These are phyloP conservation scores for Podospora fimiseda DNA, from an alignment of 495 filamentous ascomycete species.

Conservation along the genomic window DNA sequence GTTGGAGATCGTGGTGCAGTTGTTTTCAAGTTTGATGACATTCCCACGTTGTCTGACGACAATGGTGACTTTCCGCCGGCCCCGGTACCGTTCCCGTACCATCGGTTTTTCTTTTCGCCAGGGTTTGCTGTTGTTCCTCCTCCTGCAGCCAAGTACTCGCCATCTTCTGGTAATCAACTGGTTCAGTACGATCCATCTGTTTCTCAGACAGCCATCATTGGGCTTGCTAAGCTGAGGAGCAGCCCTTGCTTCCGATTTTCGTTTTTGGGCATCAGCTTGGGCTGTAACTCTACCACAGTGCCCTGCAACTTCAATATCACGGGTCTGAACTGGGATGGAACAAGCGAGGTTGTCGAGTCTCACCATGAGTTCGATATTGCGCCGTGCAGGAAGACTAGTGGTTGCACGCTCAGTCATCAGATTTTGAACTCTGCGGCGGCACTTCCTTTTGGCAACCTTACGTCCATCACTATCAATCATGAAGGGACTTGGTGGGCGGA, in stretches of 20 bases:
- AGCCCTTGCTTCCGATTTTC: constrained; percentile 38
- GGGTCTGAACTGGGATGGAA: constrained; percentile 27
- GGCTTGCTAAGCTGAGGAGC: constrained; percentile 26
- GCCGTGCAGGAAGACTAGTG: constrained; percentile 23
- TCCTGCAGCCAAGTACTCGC: constrained; percentile 20
- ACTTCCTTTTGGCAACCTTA: constrained; percentile 30
- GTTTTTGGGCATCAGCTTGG: constrained; percentile 33
- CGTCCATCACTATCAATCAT: constrained; percentile 32
- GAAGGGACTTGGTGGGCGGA: constrained; percentile 39
- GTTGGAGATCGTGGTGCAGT: constrained; percentile 27
- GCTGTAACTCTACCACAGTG: constrained; percentile 31
- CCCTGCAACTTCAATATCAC: constrained; percentile 37
- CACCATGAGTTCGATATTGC: constrained; percentile 26
- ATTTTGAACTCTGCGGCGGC: constrained; percentile 19
- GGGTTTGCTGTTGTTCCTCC: constrained; percentile 33
- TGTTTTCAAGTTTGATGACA: constrained; percentile 37
- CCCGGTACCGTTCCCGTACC: constrained; percentile 34
- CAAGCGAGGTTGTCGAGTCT: constrained; percentile 17
- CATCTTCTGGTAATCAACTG: constrained; percentile 36
- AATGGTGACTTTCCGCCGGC: constrained; percentile 18
- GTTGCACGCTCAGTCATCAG: constrained; percentile 30
- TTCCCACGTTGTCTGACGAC: constrained; percentile 19
- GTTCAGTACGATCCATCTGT: constrained; percentile 27
- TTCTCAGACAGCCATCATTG: constrained; percentile 26
- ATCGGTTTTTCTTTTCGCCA: constrained; percentile 35